phyloP scores from a whole-genome alignment of 1,284 basidiomycete species.

The Rhodotorula sp. region DNA sequence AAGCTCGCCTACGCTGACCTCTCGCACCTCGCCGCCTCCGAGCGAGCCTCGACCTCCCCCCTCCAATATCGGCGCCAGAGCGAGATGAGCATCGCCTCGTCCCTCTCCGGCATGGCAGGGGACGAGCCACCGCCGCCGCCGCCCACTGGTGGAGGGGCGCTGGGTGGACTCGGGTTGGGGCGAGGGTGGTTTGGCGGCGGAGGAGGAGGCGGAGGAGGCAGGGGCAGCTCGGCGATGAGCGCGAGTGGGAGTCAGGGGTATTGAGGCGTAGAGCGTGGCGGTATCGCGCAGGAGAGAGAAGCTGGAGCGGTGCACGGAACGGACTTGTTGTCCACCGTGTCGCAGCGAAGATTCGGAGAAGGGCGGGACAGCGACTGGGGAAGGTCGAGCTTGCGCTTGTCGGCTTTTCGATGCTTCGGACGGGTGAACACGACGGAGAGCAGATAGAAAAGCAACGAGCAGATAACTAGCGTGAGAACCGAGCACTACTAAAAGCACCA shows the following conservation, averaged over 20 bases:
- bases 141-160: too few relatives aligned
- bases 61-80: slow-evolving; percentile 17
- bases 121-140: background rate
- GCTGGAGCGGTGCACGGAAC: too few relatives aligned
- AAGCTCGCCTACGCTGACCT: slow-evolving; percentile 41
- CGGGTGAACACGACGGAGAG: too few relatives aligned
- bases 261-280: background rate
- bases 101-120: background rate
- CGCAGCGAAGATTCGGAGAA: too few relatives aligned
- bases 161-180: background rate
- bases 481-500: too few relatives aligned
- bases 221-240: slow-evolving; percentile 11
- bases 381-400: too few relatives aligned
- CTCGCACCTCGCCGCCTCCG: slow-evolving; percentile 20
- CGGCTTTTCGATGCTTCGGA: too few relatives aligned
- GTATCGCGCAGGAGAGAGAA: too few relatives aligned
- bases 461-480: too few relatives aligned
- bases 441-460: too few relatives aligned
- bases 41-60: slow-evolving; percentile 24
- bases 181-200: slow-evolving; percentile 9
- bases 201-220: background rate
- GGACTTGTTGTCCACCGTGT: too few relatives aligned
- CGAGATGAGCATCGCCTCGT: slow-evolving; percentile 22
- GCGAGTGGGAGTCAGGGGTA: slow-evolving; percentile 2
- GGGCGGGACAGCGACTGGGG: too few relatives aligned